These are phyloP conservation scores for Incumbomyces delicatus DNA, from an alignment of 2,329 filamentous ascomycete genomes.

Conservation along the genomic window DNA sequence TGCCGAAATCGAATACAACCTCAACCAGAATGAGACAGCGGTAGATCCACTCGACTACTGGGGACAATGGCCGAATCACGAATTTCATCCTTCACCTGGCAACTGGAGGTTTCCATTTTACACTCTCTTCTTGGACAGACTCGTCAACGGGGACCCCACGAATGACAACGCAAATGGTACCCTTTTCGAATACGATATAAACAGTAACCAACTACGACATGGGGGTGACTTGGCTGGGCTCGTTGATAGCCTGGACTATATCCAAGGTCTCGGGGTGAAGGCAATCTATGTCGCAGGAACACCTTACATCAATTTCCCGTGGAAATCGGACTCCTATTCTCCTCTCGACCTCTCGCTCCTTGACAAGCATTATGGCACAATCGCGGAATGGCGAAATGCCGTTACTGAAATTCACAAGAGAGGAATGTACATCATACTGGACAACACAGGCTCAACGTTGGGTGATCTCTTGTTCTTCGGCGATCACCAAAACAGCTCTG, in stretches of 20 bases:
- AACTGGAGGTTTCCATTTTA: slow-evolving; percentile 60
- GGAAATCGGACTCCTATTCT: slow-evolving; percentile 52
- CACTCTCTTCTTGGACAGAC: slow-evolving; percentile 54
- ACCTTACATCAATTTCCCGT: slow-evolving; percentile 54
- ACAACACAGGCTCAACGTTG: slow-evolving; percentile 57
- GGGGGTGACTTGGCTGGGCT: slow-evolving; percentile 52
- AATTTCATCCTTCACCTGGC: slow-evolving; percentile 44
- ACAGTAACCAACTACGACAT: slow-evolving; percentile 53
- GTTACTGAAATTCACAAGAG: slow-evolving; percentile 51
- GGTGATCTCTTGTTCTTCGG: slow-evolving; percentile 54
- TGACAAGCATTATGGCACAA: slow-evolving; percentile 52
- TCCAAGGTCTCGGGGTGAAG: slow-evolving; percentile 56
- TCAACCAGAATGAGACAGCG: slow-evolving; percentile 51
- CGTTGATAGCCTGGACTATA: slow-evolving; percentile 52
- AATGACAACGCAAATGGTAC: slow-evolving; percentile 57
- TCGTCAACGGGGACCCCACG: slow-evolving; percentile 53
- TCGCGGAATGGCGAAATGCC: slow-evolving; percentile 47
- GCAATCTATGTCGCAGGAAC: slow-evolving; percentile 55
- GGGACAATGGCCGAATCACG: slow-evolving; percentile 42
- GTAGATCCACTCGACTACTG: slow-evolving; percentile 48
- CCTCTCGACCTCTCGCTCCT: slow-evolving; percentile 54
- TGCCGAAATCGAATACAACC: slow-evolving; percentile 44
- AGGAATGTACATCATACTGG: slow-evolving; percentile 56
- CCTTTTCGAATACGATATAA: slow-evolving; percentile 50
- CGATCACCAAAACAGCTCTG: slow-evolving; percentile 48